Evolutionary conservation across 768 basidiomycete genomes (phyloP), one percentile per base, ranked within the genome.

Genomic region (Amanita pseudoporphyria): DNA sequence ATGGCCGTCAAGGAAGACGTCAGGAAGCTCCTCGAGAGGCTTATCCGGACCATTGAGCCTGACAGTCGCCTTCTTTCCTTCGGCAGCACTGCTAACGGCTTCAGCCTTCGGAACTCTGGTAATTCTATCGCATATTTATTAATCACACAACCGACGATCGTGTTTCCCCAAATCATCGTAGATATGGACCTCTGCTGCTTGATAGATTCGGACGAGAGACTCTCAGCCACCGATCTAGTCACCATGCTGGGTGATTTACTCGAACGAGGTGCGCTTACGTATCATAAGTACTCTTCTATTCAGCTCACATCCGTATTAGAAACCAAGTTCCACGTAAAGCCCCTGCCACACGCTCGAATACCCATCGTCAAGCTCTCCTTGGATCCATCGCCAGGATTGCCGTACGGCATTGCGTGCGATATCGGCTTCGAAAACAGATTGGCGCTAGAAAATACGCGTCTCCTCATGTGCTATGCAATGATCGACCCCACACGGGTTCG

Each of bases 101-200:
- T 98, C 72, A 93, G 90, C 63, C 78, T 98, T 59, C 78, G 92
- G 57, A 96, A 97, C 70, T 95, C 92, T 54, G 94, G 94, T 88
- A 53, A 57, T 67, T 47, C 53, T 49, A 47, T 36, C 19, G 22
- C 44, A 21, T 42, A 14, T 10, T 39, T 6, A 45, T 40, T n/a
- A 13, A 52, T 38, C 32, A 44, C 3, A 14, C 41, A 35, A 43
- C 30, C 31, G 30, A 44, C 45, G 50, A 52, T 51, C 38, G 4
- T 31, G 7, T 28, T 26, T 53, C 47, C 18, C 26, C 7, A 28
- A 28, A 28, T 26, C 30, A 12, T 28, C 51, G 42, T 52, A 97
- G 95, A 99, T 67, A 98, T 99, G 95, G 95, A 99, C 68, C 71
- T 99, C 30, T 97, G 94, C 64, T 97, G 93, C 67, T 76, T 99